phyloP scores from a whole-genome alignment of 805 yeast genomes.

The Candida sithepensis region DNA sequence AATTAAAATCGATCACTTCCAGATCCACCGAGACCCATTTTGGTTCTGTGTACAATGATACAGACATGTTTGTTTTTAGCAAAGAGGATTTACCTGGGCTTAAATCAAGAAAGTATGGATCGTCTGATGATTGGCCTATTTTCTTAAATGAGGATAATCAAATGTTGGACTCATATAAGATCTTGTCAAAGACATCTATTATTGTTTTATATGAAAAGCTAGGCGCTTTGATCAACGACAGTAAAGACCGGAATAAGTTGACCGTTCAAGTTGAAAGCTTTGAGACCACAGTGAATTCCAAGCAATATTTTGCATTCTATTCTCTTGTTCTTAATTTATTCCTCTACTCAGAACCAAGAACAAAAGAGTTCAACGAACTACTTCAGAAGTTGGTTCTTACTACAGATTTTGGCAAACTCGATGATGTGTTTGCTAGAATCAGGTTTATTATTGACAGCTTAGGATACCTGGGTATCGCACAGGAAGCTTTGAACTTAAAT shows the following conservation, averaged over 20 bases:
- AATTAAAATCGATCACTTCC: conserved; percentile 10
- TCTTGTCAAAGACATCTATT: conserved; percentile 63
- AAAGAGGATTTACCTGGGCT: conserved; percentile 39
- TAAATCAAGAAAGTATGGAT: conserved; percentile 60
- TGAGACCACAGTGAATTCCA: conserved; percentile 64
- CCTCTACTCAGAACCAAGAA: conserved; percentile 62
- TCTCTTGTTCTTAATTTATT: conserved; percentile 60
- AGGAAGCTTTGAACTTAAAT: conserved; percentile 39
- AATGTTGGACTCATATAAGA: conserved; percentile 46
- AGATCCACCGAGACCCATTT: conserved; percentile 58
- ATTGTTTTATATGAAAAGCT: conserved; percentile 58
- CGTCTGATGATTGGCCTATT: conserved; percentile 75
- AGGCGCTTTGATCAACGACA: conserved; percentile 35
- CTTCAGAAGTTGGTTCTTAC: conserved; percentile 66
- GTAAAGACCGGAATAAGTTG: conserved; percentile 39
- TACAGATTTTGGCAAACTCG: conserved; percentile 62
- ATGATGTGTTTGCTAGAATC: conserved; percentile 17
- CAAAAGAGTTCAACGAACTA: conserved; percentile 51
- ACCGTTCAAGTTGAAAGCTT: conserved; percentile 69
- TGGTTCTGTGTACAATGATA: conserved; percentile 64
- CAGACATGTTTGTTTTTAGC: conserved; percentile 67
- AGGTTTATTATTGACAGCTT: conserved; percentile 7
- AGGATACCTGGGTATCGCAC: conserved; percentile 4
- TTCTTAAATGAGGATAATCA: conserved; percentile 73
- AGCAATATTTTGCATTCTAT: conserved; percentile 66